Percentiles rank a stretch among this genome's conserved stretches.
Conservation (phyloP, 768 basidiomycete genomes). For the Imleria badia region DNA sequence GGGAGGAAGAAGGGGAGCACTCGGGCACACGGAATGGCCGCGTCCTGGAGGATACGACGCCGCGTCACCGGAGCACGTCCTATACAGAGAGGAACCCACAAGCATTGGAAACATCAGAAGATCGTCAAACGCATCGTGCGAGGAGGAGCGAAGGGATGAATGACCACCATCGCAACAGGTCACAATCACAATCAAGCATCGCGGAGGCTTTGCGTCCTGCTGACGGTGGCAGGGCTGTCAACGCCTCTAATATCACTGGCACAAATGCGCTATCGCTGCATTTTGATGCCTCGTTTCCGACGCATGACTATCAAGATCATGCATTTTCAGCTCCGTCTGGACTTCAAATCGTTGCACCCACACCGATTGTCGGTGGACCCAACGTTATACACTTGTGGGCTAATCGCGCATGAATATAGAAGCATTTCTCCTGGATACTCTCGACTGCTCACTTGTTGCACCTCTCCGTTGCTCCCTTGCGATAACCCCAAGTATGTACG, state of each 20-base stretch:
- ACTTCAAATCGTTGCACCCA: constrained; percentile 34
- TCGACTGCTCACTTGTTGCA: neutral
- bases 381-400: constrained; percentile 37
- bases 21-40: constrained; percentile 10
- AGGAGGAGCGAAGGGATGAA: constrained; percentile 22
- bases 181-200: constrained; percentile 19
- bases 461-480: neutral
- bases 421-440: neutral
- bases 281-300: constrained; percentile 36
- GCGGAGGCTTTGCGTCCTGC: constrained; percentile 21
- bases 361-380: constrained; percentile 35
- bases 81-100: constrained; percentile 19
- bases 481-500: neutral
- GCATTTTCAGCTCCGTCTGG: constrained; percentile 24
- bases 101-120: constrained; percentile 8
- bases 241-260: constrained; percentile 24
- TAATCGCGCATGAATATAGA: constrained; percentile 28
- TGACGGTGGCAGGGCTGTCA: constrained; percentile 16
- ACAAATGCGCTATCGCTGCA: constrained; percentile 35
- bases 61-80: constrained; percentile 19
- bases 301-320: constrained; percentile 23
- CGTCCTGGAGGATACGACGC: constrained; percentile 7
- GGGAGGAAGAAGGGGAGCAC: constrained; percentile 30
- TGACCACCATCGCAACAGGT: constrained; percentile 19
- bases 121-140: constrained; percentile 21